A percentile compares a stretch with the other conserved stretches of the same genome.
Evolutionary conservation across 1,284 basidiomycete species (phyloP).

Genomic region (Mycosarcoma maydis): DNA sequence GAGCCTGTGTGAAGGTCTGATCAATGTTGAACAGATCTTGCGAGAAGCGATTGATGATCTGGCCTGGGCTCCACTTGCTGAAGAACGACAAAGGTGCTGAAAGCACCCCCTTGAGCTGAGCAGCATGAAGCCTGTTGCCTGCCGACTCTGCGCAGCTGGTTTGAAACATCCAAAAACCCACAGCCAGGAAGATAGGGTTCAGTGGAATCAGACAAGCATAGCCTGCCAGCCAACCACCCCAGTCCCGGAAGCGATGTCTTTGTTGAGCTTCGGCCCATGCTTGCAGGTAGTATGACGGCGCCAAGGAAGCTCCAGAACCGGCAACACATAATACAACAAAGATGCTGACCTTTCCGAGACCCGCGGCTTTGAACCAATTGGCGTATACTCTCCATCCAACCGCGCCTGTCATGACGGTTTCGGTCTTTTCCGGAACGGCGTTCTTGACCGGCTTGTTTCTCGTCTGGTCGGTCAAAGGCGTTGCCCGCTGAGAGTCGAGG

Average conservation of each 20-base stretch:
- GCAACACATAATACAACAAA: background rate
- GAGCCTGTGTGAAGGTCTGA: slow-evolving; percentile 21
- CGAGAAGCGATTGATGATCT: slow-evolving; percentile 56
- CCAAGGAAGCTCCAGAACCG: background rate
- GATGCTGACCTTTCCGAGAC: slow-evolving; percentile 5
- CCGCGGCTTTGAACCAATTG: slow-evolving; percentile 28
- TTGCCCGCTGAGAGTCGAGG: slow-evolving; percentile 33
- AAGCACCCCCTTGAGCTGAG: slow-evolving; percentile 33
- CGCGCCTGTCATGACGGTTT: slow-evolving; percentile 33
- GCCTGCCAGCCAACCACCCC: slow-evolving; percentile 26
- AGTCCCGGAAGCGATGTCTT: slow-evolving; percentile 20
- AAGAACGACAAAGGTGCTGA: slow-evolving; percentile 48
- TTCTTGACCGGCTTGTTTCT: slow-evolving; percentile 25
- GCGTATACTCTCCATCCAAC: slow-evolving; percentile 33
- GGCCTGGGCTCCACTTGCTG: slow-evolving; percentile 37
- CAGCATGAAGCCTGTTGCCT: slow-evolving; percentile 30
- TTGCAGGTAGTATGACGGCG: slow-evolving; percentile 27
- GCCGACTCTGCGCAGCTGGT: slow-evolving; percentile 18
- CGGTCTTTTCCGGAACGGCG: slow-evolving; percentile 25
- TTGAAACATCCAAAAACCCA: slow-evolving; percentile 16
- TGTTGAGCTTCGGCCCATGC: slow-evolving; percentile 35
- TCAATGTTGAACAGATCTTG: slow-evolving; percentile 54
- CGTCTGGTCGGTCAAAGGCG: background rate
- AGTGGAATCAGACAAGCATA: slow-evolving; percentile 6
- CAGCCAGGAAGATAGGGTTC: slow-evolving; percentile 9